Evolutionary conservation across 108 stramenopile species (phyloP).

Genomic region (Conticribra weissflogii): DNA sequence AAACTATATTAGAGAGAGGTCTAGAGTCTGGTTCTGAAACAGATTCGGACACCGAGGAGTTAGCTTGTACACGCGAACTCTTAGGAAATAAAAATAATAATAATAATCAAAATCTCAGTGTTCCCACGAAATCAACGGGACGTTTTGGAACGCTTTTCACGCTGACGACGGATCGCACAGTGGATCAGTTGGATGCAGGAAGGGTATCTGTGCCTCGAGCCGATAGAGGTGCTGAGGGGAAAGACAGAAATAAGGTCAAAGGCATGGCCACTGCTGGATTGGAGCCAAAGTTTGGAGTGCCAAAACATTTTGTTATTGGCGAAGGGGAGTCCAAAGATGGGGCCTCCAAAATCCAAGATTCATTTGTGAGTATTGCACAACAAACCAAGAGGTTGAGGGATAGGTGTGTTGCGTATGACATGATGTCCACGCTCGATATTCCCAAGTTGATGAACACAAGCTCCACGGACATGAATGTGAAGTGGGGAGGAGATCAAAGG

Average conservation of each 20-base stretch:
- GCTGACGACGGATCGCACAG: no score
- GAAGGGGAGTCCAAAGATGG: background rate
- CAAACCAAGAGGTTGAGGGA: background rate
- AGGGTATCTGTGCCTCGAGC: background rate
- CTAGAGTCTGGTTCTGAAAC: no score
- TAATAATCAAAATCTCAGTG: no score
- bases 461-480: background rate
- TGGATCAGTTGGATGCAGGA: no score
- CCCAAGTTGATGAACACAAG: background rate
- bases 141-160: no score
- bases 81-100: no score
- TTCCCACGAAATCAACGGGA: no score
- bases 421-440: background rate
- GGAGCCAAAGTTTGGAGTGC: background rate
- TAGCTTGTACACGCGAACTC: no score
- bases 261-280: background rate
- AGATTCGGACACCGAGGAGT: no score
- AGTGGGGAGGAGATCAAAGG: background rate
- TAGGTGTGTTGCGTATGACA: background rate
- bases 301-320: background rate
- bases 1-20: no score
- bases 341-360: background rate
- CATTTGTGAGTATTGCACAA: background rate
- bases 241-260: background rate
- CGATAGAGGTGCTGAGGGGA: background rate